Evolutionary conservation across 78 protist genomes (phyloP).

Genomic region (Dictyostelium firmibasis): DNA sequence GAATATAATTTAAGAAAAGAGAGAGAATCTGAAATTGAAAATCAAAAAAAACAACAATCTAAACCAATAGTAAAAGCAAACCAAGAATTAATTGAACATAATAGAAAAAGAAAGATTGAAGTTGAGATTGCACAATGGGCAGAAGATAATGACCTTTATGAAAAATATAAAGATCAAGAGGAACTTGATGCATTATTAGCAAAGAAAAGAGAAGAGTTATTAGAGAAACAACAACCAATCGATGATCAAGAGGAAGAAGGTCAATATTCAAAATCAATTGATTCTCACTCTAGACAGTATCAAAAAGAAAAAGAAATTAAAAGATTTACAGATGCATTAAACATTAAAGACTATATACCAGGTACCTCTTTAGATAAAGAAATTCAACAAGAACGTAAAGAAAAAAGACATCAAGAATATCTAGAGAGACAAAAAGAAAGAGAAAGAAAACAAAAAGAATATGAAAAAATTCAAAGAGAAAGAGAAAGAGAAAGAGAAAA

Average conservation of each 20-base stretch:
- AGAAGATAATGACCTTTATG: slow-evolving; percentile 46
- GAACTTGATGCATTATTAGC: slow-evolving; percentile 15
- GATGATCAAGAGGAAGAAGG: background rate
- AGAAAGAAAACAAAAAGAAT: background rate
- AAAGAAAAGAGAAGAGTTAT: slow-evolving; percentile 27
- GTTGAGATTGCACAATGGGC: slow-evolving; percentile 41
- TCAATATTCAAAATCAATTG: background rate
- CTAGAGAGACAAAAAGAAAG: slow-evolving; percentile 20
- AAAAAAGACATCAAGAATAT: slow-evolving; percentile 26
- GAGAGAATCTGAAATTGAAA: background rate
- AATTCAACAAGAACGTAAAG: slow-evolving; percentile 41
- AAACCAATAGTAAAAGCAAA: slow-evolving; percentile 54
- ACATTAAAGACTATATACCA: slow-evolving; percentile 36
- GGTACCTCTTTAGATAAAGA: slow-evolving; percentile 32
- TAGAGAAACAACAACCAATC: background rate
- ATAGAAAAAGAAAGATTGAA: slow-evolving; percentile 82
- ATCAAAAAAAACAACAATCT: background rate
- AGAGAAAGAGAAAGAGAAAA: slow-evolving; percentile 16
- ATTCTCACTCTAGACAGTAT: slow-evolving; percentile 28
- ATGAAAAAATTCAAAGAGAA: background rate
- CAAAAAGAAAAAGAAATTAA: slow-evolving; percentile 43
- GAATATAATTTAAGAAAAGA: background rate
- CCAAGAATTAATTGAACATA: slow-evolving; percentile 80
- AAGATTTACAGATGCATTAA: slow-evolving; percentile 51
- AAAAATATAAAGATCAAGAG: slow-evolving; percentile 6